Evolutionary conservation across 306 rosid genomes (phyloP), one percentile per base, ranked within the genome.

Genomic region (Sicyos baderoa): DNA sequence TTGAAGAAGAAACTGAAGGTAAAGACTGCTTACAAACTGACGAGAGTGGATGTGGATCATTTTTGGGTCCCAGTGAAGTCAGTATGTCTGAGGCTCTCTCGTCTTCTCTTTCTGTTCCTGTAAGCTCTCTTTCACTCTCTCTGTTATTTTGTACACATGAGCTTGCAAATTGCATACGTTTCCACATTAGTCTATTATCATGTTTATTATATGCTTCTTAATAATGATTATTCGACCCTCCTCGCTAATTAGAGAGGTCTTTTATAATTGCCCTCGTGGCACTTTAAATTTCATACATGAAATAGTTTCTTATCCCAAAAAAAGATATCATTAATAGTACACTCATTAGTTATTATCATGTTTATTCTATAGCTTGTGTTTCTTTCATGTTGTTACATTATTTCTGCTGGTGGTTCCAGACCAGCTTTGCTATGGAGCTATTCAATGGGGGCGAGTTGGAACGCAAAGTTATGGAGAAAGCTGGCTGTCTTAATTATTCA

Each of bases 401-500:
- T 21, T 82, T 74, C 49, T 74, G 79, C 64, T 72, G 79, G 77
- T 53, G 51, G 42, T 25, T 80, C 25, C 79, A 94, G 99, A 81
- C 78, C 57, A 83, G 77, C 74, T 85, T 84, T 84, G 79, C 86
- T 18, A 79, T 85, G 85, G 97, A 86, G 90, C 74, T 86, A 62
- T 94, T 90, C 37, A 55, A 72, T 60, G 99, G 99, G 79, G 85
- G 88, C 51, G 95, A 86, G 19, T 73, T 94, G 84, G 99, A 90
- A 35, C 82, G 85, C 14, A 80, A 74, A 76, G 79, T 88, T 74
- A 86, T 90, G 96, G 97, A 88, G 82, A 90, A 84, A 68, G 85
- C 90, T 48, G 96, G 97, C 27, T 88, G 86, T 77, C 74, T 79
- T 58, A 69, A 82, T 84, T 94, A 94, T 78, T 86, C 96, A 58